Base-by-base conservation (phyloP, 345 rosid species). In the Turnera subulata region DNA sequence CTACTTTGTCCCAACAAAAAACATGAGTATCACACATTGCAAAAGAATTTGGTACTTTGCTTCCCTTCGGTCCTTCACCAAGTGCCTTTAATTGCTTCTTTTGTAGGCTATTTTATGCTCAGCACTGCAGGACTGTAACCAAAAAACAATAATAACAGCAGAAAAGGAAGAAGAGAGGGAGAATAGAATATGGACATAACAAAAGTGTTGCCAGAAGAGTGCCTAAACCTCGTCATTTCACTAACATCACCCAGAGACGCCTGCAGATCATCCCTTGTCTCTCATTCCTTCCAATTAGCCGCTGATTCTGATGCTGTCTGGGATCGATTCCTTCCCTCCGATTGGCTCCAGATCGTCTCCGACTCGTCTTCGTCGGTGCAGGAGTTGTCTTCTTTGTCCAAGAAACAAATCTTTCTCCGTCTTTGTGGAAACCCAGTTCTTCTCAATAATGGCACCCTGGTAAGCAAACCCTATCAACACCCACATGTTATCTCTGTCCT, bases 381-480 rank as follows among this genome's bases (percentile, higher is more conserved):
- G 9, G 17, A 47, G 1, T 12, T 58, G 5, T 50, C 50, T 0
- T 29, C 19, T 26, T 37, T 65, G 11, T 73, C 88, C 42, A 79
- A 75, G 67, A 89, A 86, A 47, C 67, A 73, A 19, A 64, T 83
- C 11, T 84, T 60, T 70, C 25, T 76, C 59, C 23, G 58, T 50
- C 73, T 84, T 10, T 82, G 86, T 59, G 16, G 65, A 15, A 15
- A 57, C 15, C 82, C 88, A 1, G 55, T 84, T 56, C 74, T 83
- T n/a, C 64, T 87, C 56, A 82, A 87, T 3, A 26, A 69, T 1
- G 93, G 84, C 14, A 74, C 62, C 52, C 80, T 63, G 97, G 95
- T 90, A 1, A 10, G 4, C 13, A 42, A 42, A 13, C n/a, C 45
- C n/a, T n/a, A 14, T 33, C 22, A 1, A 1, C 1, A 0, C 24